Conservation (phyloP, 2,329 filamentous ascomycete genomes). For the Ascocoryne sarcoides region DNA sequence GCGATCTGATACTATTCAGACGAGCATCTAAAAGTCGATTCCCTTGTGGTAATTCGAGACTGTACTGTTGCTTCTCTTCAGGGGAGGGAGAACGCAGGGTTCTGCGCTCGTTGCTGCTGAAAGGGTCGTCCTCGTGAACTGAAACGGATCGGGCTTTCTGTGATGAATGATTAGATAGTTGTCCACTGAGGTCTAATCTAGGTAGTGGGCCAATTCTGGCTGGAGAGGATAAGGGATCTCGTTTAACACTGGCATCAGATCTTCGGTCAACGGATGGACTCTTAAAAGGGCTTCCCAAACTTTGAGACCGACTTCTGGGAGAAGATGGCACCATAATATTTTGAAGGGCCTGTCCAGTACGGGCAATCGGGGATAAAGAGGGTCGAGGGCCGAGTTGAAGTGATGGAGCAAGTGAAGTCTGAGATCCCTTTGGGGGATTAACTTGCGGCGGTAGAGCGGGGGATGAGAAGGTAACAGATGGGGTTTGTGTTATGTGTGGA, state of each 20-base stretch:
- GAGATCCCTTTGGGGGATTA: constrained; percentile 11
- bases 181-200: constrained; percentile 15
- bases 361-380: constrained; percentile 23
- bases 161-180: constrained; percentile 11
- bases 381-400: constrained; percentile 12
- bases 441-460: constrained; percentile 26
- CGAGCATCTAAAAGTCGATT: constrained; percentile 10
- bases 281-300: constrained; percentile 28
- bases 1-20: constrained; percentile 8
- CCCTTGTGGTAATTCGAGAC: constrained; percentile 14
- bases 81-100: constrained; percentile 14
- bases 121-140: constrained; percentile 20
- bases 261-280: constrained; percentile 23
- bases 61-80: constrained; percentile 20
- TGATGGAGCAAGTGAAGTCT: constrained; percentile 7
- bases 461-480: constrained; percentile 28
- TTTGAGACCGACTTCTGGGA: constrained; percentile 25
- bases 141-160: constrained; percentile 7
- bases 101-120: constrained; percentile 9
- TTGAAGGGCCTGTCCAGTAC: constrained; percentile 28
- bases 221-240: constrained; percentile 11
- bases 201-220: constrained; percentile 13
- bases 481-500: constrained; percentile 21
- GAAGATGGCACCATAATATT: constrained; percentile 25
- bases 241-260: constrained; percentile 15